Percentiles rank a stretch among this genome's conserved stretches.
These are phyloP conservation scores for Mortierella sp. DNA, from an alignment of 371 early-diverging fungal species.

Conservation along the genomic window DNA sequence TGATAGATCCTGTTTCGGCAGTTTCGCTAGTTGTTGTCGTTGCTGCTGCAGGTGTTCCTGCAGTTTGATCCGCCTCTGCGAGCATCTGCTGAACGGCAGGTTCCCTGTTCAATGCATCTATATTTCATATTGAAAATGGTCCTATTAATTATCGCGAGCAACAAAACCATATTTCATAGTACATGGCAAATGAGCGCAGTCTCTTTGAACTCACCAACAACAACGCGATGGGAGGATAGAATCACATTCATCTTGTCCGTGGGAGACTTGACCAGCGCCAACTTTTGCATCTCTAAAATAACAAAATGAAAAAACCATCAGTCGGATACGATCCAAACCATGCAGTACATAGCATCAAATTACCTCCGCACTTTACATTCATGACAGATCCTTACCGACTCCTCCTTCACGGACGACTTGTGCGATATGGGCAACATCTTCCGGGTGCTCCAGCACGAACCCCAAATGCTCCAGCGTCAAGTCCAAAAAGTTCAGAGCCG, in stretches of 20 bases:
- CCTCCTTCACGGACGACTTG: constrained; percentile 62
- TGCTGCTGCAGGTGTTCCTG: not conserved
- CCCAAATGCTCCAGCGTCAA: constrained; percentile 71
- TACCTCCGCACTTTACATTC: no score
- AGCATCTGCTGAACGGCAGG: constrained; percentile 48
- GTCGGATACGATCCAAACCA: not conserved
- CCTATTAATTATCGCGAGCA: not conserved
- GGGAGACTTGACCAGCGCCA: constrained; percentile 61
- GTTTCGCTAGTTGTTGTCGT: not conserved
- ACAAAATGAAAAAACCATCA: not conserved
- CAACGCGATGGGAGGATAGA: constrained; percentile 63
- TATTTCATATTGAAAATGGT: not conserved
- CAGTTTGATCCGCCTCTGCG: constrained; percentile 5
- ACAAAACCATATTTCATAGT: not conserved
- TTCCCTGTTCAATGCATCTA: constrained; percentile 43
- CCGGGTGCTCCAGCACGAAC: constrained; percentile 59
- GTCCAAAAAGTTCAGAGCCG: constrained; percentile 76
- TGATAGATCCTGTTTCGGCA: not conserved
- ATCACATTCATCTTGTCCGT: constrained; percentile 64
- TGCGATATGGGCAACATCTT: constrained; percentile 60
- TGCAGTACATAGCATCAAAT: no score
- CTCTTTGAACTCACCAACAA: constrained; percentile 60
- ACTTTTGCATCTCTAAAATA: constrained; percentile 59
- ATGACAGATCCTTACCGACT: constrained; percentile 18
- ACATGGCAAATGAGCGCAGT: no score